Percentiles rank a stretch among this genome's conserved stretches.
Conservation (phyloP, 2,329 filamentous ascomycete genomes). For the Trichoderma asperellum region DNA sequence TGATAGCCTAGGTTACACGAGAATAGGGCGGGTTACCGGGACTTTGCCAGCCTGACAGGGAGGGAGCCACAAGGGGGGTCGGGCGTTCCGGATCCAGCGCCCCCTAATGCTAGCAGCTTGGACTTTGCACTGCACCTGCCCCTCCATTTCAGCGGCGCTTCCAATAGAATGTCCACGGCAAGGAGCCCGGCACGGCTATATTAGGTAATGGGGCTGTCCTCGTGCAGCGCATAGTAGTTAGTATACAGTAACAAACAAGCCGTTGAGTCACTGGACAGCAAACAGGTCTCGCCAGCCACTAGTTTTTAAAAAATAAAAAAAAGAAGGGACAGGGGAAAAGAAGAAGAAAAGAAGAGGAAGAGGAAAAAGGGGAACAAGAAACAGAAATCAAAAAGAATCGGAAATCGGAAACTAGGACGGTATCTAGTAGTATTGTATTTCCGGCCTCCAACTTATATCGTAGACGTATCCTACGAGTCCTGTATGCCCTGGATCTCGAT, state of each 20-base stretch:
- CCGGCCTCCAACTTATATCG: neutral
- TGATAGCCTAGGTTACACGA: slow-evolving; percentile 16
- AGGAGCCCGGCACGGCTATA: neutral
- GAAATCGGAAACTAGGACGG: neutral
- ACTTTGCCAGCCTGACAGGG: neutral
- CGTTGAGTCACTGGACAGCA: neutral
- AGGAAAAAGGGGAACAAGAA: too few species aligned
- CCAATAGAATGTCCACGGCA: neutral
- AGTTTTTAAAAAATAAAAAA: neutral
- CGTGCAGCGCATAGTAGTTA: neutral
- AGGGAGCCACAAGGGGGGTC: slow-evolving; percentile 1
- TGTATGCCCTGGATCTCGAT: neutral
- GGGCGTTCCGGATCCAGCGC: slow-evolving; percentile 10
- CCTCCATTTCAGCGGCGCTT: neutral
- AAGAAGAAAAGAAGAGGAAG: too few species aligned
- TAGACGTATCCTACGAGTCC: too few species aligned
- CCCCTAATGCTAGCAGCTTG: slow-evolving; percentile 2
- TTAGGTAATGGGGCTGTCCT: slow-evolving; percentile 1
- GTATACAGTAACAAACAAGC: neutral
- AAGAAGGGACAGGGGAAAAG: neutral
- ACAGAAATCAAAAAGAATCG: neutral
- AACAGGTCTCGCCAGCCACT: too few species aligned
- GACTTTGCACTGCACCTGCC: neutral
- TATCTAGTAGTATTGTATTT: neutral
- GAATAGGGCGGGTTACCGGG: slow-evolving; percentile 17